Base-by-base conservation (phyloP, 202 grass and related monocot species). In the Digitaria exilis region DNA sequence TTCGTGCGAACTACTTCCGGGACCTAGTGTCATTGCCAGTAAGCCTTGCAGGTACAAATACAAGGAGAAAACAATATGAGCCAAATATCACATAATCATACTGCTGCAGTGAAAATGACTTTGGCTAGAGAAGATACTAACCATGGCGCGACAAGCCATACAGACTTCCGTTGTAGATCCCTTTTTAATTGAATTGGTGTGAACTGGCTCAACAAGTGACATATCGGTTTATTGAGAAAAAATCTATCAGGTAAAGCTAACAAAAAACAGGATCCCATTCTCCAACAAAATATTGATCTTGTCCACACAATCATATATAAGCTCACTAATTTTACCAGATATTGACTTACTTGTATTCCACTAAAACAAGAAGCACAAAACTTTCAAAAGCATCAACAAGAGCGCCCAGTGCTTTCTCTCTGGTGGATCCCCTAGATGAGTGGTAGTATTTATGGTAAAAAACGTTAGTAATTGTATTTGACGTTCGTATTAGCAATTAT, bases 151-250 rank as follows among this genome's bases (percentile, higher is more conserved):
- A 69, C 88, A 91, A 81, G 92, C 92, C 37, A 97, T 44, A 69
- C 79, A 91, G 77, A 66, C 64, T 86, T 97, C 95, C 74, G 91
- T 97, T 42, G 51, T 48, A 61, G 95, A 97, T 76, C 95, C 95
- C 41, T 77, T 94, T 82, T 93, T 94, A 35, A 97, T 84, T 25
- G 92, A 94, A 91, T 72, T 92, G 26, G n/a, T n/a, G 86, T 79
- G 75, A 84, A 97, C 76, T 86, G 86, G 65, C 86, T 89, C 75
- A 94, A 84, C 19, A 97, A 52, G 92, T 97, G 46, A 80, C 67
- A 86, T 79, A 97, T 86, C 94, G n/a, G n/a, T 97, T 72, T 56
- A 80, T 26, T 42, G 37, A 81, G 72, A 50, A 43, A 49, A 62
- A 65, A 89, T 55, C 8, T 7, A 63, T 82, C 71, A 76, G 16